phyloP scores from a whole-genome alignment of 2,329 filamentous ascomycete species.

The Sarocladium kiliense region DNA sequence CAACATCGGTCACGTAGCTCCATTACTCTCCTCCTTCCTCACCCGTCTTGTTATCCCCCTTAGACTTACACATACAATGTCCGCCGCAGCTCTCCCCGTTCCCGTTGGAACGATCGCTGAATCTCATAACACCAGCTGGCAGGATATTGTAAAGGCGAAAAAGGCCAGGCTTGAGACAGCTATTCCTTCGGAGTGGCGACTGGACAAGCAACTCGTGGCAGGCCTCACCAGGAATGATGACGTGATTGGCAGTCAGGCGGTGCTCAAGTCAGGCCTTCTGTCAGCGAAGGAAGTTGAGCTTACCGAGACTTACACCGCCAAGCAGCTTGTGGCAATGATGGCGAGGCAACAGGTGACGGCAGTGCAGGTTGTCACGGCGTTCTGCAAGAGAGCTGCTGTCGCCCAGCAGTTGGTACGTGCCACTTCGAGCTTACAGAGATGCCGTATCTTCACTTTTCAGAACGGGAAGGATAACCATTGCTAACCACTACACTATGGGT shows the following conservation, averaged over 20 bases:
- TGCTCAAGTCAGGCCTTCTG: not conserved
- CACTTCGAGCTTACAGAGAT: no score
- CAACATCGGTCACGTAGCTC: not conserved
- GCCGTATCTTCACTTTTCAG: not conserved
- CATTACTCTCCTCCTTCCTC: not conserved
- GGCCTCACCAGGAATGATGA: not conserved
- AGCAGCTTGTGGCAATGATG: not conserved
- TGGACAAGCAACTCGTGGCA: not conserved
- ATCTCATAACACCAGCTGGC: not conserved
- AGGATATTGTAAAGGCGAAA: not conserved
- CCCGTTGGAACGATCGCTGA: no score
- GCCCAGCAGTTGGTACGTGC: constrained; percentile 13
- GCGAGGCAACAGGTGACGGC: not conserved
- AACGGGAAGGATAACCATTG: not conserved
- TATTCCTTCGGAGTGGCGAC: not conserved
- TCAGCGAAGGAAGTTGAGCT: not conserved
- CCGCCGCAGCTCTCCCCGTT: not conserved
- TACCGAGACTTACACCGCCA: not conserved
- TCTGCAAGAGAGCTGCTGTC: constrained; percentile 13
- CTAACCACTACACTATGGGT: not conserved
- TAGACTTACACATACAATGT: not conserved
- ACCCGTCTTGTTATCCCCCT: not conserved
- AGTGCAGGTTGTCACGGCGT: constrained; percentile 10
- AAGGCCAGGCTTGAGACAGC: not conserved
- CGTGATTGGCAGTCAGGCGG: not conserved